Evolutionary conservation across 768 basidiomycete species (phyloP).

Genomic region (Termitomyces bulborhizus): DNA sequence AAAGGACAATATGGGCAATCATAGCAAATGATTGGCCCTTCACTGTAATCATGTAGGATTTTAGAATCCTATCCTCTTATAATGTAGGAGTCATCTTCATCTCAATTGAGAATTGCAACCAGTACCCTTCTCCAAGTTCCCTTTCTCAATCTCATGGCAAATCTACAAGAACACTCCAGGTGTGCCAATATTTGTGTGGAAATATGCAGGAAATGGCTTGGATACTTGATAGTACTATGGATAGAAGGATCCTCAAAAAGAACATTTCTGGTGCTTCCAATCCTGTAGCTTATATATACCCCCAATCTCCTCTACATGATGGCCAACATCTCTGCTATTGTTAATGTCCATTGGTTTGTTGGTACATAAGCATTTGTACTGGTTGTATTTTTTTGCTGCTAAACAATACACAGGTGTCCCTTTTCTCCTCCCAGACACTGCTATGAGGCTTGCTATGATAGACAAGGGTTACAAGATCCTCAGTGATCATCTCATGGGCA

Average conservation of each 20-base stretch:
- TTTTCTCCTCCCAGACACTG: constrained; percentile 50
- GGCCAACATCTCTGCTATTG: constrained; percentile 41
- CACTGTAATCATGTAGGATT: no score
- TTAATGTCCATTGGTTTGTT: constrained; percentile 65
- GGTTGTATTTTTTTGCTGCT: neutral
- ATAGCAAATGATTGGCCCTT: no score
- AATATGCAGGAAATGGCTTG: constrained; percentile 71
- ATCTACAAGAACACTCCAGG: constrained; percentile 61
- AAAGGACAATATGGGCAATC: no score
- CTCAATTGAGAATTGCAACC: neutral
- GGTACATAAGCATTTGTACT: constrained; percentile 21
- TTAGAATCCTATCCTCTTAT: no score
- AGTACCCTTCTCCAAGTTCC: constrained; percentile 47
- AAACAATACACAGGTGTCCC: constrained; percentile 34
- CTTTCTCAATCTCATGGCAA: constrained; percentile 77
- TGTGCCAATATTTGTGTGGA: constrained; percentile 63
- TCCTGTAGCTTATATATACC: constrained; percentile 45
- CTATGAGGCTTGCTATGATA: constrained; percentile 48
- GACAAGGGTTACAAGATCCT: constrained; percentile 58
- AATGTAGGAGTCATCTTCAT: neutral
- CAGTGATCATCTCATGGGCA: constrained; percentile 58
- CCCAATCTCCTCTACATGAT: constrained; percentile 57
- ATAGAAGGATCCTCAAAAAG: constrained; percentile 26
- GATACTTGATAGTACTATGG: constrained; percentile 40
- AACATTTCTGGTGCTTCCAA: constrained; percentile 11